Base-by-base conservation (phyloP, 75 land plant genomes). In the Picea sitchensis region DNA sequence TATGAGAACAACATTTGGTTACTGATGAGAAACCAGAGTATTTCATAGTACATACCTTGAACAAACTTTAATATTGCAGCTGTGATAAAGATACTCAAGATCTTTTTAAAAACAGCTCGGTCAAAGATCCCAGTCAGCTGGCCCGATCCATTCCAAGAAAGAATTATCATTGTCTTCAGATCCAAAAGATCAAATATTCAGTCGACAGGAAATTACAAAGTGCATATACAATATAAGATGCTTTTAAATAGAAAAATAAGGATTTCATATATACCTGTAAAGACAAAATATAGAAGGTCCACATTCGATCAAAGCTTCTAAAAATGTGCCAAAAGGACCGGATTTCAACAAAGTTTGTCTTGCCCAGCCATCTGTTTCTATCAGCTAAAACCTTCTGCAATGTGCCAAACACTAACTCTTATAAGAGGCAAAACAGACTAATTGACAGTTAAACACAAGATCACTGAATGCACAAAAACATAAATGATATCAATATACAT, bases 241-340 rank as follows among this genome's bases (percentile, higher is more conserved):
- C 1, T 44, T 44, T 26, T 26, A 60, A 14, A 47, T 65, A 11
- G 47, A 3, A 64, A 64, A 13, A 9, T 9, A 17, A 47, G 61
- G 61, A 36, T 31, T n/a, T 44, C 1, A 68, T 14, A 79, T 9
- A 34, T 79, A 98, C 99, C 95, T 98, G 99, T 26, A 98, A 81
- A 75, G 84, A 84, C 77, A 98, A 78, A 63, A 95, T 95, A 38
- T 88, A 92, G 71, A 98, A 98, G 36, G 82, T 86, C 99, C 99
- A 98, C 98, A 98, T 92, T 64, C 99, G 82, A 83, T 98, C 98
- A 83, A 95, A 98, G 87, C 99, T 98, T 88, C 99, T 88, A 76
- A 93, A 95, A 58, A 98, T 75, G 75, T 98, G 99, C 96, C 98
- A 95, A 77, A 88, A 98, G 44, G 99, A 89, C 4, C 99, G 92